Evolutionary conservation across 768 basidiomycete genomes (phyloP), one percentile per base, ranked within the genome.

Genomic region (Chlorophyllum brunneum): DNA sequence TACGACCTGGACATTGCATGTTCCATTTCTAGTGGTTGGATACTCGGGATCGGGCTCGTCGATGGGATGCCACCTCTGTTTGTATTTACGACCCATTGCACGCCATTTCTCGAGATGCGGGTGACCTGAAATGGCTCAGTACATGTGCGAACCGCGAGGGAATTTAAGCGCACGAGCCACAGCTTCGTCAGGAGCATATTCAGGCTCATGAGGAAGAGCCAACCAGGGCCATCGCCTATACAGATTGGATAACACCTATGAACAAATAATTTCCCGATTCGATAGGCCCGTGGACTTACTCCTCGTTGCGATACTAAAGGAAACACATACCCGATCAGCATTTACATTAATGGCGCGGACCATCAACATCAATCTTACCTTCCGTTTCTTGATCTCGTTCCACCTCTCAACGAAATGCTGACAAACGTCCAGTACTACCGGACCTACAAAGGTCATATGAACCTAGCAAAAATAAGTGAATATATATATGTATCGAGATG

Each of bases 351-450:
- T 30, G 9, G 22, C 36, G 4, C 2, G 29, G 38, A 31, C 39
- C n/a, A 42, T 33, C 13, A 38, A 23, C 22, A 48, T 48, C 44
- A 36, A 13, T 33, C 67, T 38, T 60, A 83, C 86, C 68, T 78
- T 94, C 61, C 88, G 79, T 62, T 82, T 85, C 77, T 92, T 92
- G 56, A 95, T 70, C 61, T 92, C 89, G 61, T 94, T 93, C 90
- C 90, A 93, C 18, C 92, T 76, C 66, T 98, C 95, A 10, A 87
- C 73, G 55, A 95, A 99, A 71, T 97, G 94, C 67, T 97, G 94
- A 11, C 85, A 81, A 16, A 98, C 80, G 62, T 99, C 97, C 51
- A 98, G 75, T 4, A 97, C 94, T 13, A 79, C 83, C 1, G 90
- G 80, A 5, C 87, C 97, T 11, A 76, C 71, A 20, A 94, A 69